Conservation (phyloP, 371 early-diverging fungal species). For the Lichtheimia corymbifera region DNA sequence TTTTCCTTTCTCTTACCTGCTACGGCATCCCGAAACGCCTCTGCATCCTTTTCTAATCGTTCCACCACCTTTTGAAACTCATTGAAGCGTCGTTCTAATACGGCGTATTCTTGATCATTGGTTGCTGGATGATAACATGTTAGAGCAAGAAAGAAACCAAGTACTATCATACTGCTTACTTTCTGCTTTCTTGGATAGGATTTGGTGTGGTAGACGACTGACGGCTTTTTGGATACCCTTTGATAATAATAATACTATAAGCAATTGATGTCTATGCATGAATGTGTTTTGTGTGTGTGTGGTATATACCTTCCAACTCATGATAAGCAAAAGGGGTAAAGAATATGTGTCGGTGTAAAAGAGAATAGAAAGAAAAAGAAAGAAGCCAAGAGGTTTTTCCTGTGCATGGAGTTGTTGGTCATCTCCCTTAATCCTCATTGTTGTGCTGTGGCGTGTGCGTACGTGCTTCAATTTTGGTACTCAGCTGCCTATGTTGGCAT, state of each 20-base stretch:
- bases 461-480: background rate
- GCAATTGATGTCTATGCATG: background rate
- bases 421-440: too few relatives aligned
- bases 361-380: constrained; percentile 11
- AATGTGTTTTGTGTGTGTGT: background rate
- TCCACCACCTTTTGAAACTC: constrained; percentile 56
- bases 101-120: constrained; percentile 67
- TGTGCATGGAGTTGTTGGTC: too few relatives aligned
- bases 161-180: constrained; percentile 19
- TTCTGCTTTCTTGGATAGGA: constrained; percentile 48
- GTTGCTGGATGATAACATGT: constrained; percentile 46
- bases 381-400: background rate
- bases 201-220: constrained; percentile 34
- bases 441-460: too few relatives aligned
- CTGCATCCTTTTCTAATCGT: constrained; percentile 65
- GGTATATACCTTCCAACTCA: constrained; percentile 31
- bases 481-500: background rate
- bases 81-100: constrained; percentile 64
- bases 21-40: constrained; percentile 76
- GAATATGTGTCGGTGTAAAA: background rate
- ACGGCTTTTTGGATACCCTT: constrained; percentile 30
- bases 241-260: background rate
- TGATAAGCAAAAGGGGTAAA: background rate
- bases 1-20: constrained; percentile 36
- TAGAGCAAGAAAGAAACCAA: background rate